phyloP scores from a whole-genome alignment of 78 protist species.

The Speleostelium caveatum region DNA sequence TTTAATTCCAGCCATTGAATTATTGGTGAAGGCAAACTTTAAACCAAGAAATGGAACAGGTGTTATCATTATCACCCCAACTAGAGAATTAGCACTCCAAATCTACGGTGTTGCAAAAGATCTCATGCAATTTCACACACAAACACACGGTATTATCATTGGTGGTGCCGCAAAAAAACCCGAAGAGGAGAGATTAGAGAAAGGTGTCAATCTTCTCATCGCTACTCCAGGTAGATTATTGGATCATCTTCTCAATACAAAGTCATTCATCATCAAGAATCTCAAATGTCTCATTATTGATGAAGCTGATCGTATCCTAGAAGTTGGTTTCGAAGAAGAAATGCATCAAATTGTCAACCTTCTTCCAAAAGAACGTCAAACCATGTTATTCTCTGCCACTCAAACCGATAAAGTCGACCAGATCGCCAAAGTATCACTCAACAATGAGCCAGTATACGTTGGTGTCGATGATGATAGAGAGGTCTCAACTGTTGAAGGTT shows the following conservation, averaged over 20 bases:
- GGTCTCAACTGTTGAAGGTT: conserved; percentile 85
- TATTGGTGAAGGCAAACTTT: conserved; percentile 81
- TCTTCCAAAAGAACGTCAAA: conserved; percentile 96
- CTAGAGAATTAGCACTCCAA: conserved; percentile 97
- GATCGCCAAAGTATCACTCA: conserved; percentile 92
- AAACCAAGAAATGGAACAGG: conserved; percentile 92
- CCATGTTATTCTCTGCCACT: conserved; percentile 99
- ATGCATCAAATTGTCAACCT: conserved; percentile 93
- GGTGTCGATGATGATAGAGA: conserved; percentile 89
- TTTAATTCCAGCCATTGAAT: conserved; percentile 97
- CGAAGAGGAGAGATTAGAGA: conserved; percentile 93
- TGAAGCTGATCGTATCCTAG: conserved; percentile 99
- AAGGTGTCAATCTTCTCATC: conserved; percentile 97
- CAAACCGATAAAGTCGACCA: conserved; percentile 96
- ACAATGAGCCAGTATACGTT: conserved; percentile 86
- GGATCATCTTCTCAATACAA: conserved; percentile 96
- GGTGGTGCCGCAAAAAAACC: conserved; percentile 95
- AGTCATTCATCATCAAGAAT: conserved; percentile 91
- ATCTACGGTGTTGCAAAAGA: conserved; percentile 89
- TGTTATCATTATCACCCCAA: conserved; percentile 90
- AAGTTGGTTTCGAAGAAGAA: conserved; percentile 97
- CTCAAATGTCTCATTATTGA: conserved; percentile 96
- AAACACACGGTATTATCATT: conserved; percentile 95
- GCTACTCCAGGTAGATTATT: conserved; percentile 99
- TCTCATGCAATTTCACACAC: conserved; percentile 87